Conservation (phyloP, 129 eudicot genomes). For the Tagetes patula region DNA sequence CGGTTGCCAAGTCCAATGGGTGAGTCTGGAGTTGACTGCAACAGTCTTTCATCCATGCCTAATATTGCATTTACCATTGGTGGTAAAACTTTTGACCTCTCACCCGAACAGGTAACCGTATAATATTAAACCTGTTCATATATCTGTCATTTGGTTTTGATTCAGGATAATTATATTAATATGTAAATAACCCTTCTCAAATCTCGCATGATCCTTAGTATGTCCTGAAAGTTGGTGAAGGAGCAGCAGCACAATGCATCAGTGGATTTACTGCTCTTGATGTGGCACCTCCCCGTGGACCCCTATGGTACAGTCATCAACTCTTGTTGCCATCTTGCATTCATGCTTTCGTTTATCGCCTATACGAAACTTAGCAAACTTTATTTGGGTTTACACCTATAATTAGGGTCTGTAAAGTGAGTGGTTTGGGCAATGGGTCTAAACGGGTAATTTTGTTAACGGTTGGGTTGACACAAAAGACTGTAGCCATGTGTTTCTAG, state of each 20-base stretch:
- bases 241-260: conserved; percentile 77
- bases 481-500: background rate
- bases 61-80: conserved; percentile 41
- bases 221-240: conserved; percentile 83
- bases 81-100: conserved; percentile 29
- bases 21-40: conserved; percentile 42
- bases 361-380: background rate
- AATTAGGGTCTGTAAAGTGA: background rate
- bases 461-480: background rate
- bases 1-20: conserved; percentile 45
- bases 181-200: background rate
- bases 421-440: background rate
- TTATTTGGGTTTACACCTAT: background rate
- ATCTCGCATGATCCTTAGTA: conserved; percentile 44
- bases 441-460: background rate
- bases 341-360: background rate
- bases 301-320: conserved; percentile 62
- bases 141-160: background rate
- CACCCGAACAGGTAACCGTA: conserved; percentile 40
- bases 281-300: conserved; percentile 87
- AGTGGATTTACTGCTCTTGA: conserved; percentile 86
- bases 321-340: background rate
- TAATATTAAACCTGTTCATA: background rate
- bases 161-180: background rate
- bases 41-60: conserved; percentile 38